phyloP scores from a whole-genome alignment of 257 asterid genomes.

The Nyctanthes arbortristis region DNA sequence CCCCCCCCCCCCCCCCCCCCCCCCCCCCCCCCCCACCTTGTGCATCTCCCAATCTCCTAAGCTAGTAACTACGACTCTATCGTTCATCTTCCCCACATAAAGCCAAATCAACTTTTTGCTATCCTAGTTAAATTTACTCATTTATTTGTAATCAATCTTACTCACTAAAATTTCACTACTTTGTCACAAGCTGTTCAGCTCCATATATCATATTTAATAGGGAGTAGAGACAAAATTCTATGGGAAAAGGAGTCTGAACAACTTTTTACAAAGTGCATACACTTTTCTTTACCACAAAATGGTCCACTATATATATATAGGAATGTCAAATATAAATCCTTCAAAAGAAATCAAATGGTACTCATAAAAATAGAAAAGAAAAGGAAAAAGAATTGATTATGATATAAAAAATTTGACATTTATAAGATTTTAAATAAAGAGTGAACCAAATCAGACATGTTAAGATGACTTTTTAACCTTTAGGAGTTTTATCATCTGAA shows the following conservation, averaged over 20 bases:
- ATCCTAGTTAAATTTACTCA: neutral
- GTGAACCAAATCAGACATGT: slow-evolving; percentile 3
- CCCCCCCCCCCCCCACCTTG: too few species aligned
- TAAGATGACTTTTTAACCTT: slow-evolving; percentile 40
- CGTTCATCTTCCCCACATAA: neutral
- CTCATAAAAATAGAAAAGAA: too few species aligned
- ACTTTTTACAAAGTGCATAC: too few species aligned
- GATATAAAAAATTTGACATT: neutral
- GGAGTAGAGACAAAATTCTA: too few species aligned
- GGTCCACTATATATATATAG: neutral
- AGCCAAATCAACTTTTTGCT: neutral
- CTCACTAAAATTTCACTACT: neutral
- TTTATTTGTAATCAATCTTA: neutral
- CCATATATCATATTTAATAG: neutral
- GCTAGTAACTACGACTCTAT: neutral
- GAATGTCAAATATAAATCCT: slow-evolving; percentile 7
- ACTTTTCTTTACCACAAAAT: too few species aligned
- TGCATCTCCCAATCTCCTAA: neutral
- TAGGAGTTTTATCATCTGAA: slow-evolving; percentile 20
- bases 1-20: too few species aligned
- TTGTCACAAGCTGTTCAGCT: too few species aligned
- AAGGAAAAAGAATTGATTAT: neutral
- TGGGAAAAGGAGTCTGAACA: too few species aligned
- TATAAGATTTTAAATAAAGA: slow-evolving; percentile 10
- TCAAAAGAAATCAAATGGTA: neutral